Evolutionary conservation across 257 asterid genomes (phyloP), one percentile per base, ranked within the genome.

Genomic region (Petunia secreta): DNA sequence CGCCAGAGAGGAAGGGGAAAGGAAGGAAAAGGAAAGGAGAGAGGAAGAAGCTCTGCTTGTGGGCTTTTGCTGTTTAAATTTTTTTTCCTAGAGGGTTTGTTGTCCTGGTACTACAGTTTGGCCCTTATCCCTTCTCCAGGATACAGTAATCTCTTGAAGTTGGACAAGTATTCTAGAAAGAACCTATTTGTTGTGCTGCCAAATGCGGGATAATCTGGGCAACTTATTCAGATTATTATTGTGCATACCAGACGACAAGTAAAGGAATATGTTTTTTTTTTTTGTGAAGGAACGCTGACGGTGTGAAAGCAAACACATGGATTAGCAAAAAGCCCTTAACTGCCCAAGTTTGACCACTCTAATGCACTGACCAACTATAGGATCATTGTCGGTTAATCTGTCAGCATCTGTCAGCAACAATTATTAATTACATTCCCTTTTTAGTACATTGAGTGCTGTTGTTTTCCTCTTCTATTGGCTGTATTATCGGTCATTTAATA

Each of bases 391-490:
- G 36, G 55, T 36, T 41, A 25, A 25, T 25, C 25, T 25, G 25
- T 25, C 25, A 25, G 25, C 25, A 41, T 68, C 75, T 43, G 39
- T 68, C 40, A 68, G 57, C 1, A 2, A 15, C 4, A 57, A 71
- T 48, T 9, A 11, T 71, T 48, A 34, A 46, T 34, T 11, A 48
- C 40, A 2, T 69, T 69, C 10, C 41, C 77, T 71, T 10, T 25
- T 34, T 34, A 71, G 34, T 46, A 46, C 10, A 25, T 71, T 10
- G 77, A 71, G 43, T 71, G 38, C 25, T 77, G 57, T 55, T 75
- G 46, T 60, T 75, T 57, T 40, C 75, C 54, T 63, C 57, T 48
- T 37, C 67, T 59, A 36, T 63, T 15, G 74, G 71, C 78, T 54
- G 59, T 4, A 64, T 63, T 46, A 41, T 54, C 37, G 50, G 3